Evolutionary conservation across 106 monocot species (phyloP).

Genomic region (Triglochin maritima): DNA sequence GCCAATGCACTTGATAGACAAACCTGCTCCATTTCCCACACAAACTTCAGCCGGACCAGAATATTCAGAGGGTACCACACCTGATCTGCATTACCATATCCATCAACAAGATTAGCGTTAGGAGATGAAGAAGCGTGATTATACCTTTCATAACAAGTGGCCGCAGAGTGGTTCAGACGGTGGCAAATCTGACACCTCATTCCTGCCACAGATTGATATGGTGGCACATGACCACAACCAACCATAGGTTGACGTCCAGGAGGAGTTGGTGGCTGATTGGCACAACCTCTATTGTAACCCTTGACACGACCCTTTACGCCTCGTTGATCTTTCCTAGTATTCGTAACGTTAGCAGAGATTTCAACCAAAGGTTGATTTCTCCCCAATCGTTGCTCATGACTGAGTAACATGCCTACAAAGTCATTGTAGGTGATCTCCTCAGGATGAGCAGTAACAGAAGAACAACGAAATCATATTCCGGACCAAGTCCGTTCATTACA

Average conservation of each 20-base stretch:
- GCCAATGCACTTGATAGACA: background rate
- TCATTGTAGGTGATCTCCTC: background rate
- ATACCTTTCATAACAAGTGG: background rate
- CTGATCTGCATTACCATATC: background rate
- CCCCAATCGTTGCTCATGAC: background rate
- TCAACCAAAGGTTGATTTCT: background rate
- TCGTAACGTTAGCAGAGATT: background rate
- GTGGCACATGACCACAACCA: background rate
- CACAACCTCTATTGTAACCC: background rate
- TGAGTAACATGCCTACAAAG: background rate
- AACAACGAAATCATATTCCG: too few species aligned
- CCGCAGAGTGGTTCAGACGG: background rate
- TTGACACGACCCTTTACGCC: background rate
- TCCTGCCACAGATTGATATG: background rate
- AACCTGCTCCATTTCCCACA: background rate
- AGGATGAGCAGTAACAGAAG: background rate
- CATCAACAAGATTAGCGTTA: too few species aligned
- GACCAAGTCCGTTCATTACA: too few species aligned
- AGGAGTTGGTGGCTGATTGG: background rate
- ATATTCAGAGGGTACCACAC: background rate
- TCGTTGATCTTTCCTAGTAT: background rate
- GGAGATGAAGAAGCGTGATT: too few species aligned
- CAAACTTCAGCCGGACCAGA: too few species aligned
- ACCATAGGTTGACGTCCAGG: background rate
- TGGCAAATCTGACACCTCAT: background rate